These are phyloP conservation scores for Annulohypoxylon nitens DNA, from an alignment of 495 filamentous ascomycete genomes.

Conservation along the genomic window DNA sequence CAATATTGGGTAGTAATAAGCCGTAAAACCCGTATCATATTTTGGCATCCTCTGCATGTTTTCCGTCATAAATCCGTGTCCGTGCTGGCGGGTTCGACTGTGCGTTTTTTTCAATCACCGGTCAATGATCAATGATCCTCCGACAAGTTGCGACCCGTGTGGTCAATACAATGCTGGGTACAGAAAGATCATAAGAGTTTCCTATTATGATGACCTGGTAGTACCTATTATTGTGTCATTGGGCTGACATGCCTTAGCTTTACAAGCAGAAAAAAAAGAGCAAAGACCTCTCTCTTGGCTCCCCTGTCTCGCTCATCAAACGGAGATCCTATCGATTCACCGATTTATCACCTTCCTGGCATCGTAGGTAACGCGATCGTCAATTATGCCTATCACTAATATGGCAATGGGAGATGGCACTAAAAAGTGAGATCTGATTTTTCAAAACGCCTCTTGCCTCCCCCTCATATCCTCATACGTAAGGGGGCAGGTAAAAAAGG, in stretches of 20 bases:
- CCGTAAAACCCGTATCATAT: conserved; percentile 7
- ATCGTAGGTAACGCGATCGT: conserved; percentile 29
- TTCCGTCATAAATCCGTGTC: conserved; percentile 30
- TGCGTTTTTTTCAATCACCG: neutral
- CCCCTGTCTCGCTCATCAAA: conserved; percentile 27
- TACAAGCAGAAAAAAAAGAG: neutral
- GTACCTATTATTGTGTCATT: conserved; percentile 4
- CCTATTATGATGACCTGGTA: neutral
- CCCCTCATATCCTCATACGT: conserved; percentile 13
- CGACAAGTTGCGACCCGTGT: conserved; percentile 20
- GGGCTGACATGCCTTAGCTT: conserved; percentile 33
- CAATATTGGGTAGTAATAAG: conserved; percentile 44
- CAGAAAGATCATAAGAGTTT: conserved; percentile 20
- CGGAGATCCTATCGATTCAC: conserved; percentile 1
- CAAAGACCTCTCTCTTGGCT: conserved; percentile 13
- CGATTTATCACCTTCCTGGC: conserved; percentile 20
- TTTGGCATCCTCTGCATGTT: conserved; percentile 39
- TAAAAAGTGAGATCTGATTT: conserved; percentile 24
- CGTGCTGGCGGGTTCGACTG: conserved; percentile 34
- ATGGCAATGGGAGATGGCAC: conserved; percentile 20
- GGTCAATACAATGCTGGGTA: neutral
- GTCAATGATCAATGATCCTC: conserved; percentile 18
- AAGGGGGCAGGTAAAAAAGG: conserved; percentile 3
- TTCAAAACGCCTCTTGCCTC: conserved; percentile 29
- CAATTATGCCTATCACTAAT: conserved; percentile 28